These are phyloP conservation scores for Tulasnella sp. DNA, from an alignment of 768 basidiomycete species.

Conservation along the genomic window DNA sequence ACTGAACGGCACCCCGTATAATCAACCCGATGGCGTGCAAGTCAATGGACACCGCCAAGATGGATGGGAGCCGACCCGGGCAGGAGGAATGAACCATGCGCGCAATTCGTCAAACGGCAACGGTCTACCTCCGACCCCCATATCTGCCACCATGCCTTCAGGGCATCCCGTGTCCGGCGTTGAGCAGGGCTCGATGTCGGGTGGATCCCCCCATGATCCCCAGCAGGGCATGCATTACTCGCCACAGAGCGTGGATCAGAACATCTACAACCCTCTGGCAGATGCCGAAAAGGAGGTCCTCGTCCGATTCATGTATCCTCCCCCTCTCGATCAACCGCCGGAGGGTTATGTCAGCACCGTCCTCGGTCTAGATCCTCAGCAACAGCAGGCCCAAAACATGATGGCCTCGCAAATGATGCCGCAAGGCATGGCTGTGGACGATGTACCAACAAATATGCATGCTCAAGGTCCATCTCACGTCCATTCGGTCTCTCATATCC, in stretches of 20 bases:
- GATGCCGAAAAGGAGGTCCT: slow-evolving; percentile 4
- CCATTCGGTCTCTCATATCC: neutral
- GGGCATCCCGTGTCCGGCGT: neutral
- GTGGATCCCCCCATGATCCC: neutral
- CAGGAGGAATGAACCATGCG: neutral
- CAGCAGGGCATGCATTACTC: slow-evolving; percentile 7
- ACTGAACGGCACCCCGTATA: neutral
- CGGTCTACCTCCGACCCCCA: neutral
- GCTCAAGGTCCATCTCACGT: neutral
- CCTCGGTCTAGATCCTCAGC: neutral
- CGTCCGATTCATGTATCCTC: slow-evolving; percentile 7
- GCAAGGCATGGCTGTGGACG: neutral
- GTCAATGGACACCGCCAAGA: neutral
- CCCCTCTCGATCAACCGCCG: neutral
- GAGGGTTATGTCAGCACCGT: neutral
- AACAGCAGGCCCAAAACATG: neutral
- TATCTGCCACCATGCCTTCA: neutral
- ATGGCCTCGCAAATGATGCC: neutral
- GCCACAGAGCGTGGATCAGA: neutral
- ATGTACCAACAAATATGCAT: neutral
- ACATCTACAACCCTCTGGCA: neutral
- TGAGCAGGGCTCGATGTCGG: neutral
- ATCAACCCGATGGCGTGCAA: neutral
- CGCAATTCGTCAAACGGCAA: neutral
- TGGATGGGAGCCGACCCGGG: neutral